Base-by-base conservation (phyloP, 495 filamentous ascomycete genomes). In the Glutinoglossum americanum region DNA sequence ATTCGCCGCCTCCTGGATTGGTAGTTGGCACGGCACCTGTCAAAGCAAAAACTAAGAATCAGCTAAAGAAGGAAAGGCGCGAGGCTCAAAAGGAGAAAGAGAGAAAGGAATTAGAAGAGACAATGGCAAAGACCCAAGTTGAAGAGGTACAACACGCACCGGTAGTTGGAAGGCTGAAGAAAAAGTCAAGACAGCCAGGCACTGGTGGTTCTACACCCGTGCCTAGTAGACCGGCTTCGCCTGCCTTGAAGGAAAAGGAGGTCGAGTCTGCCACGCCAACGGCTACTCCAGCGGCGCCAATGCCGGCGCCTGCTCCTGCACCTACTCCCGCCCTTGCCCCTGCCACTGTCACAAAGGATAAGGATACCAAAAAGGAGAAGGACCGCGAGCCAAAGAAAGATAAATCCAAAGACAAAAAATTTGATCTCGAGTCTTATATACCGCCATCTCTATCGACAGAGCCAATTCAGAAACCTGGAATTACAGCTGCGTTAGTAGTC, bases 101-200 rank as follows among this genome's bases (percentile, higher is more conserved):
- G 63, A 75, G 72, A 33, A 74, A 80, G 61, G 76, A 77, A 54
- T 68, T 71, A 19, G 84, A 85, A 60, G 77, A 80, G 57, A 64
- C 70, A 8, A 68, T 72, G 15, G 63, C 69, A 48, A 72, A 82
- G 58, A 67, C 74, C 6, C 70, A 73, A 44, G 63, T 69, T 13
- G 74, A 79, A 59, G 82, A 87, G 60, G 69, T 73, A 4, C 78
- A 82, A 44, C 85, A 90, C 61, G 87, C 78, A 0, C 87, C 88
- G 2, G 92, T 96, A 44, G 70, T 92, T 41, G 85, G 85, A 30
- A 73, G 88, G 39, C 93, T 93, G 71, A 90, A 90, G 70, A 96
- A 95, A 72, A 80, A 87, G 62, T 92, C 87, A 73, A 93, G 89
- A 70, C 76, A 75, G 13, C 68, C 71, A 15, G 67, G 69, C 27